These are phyloP conservation scores for Gossypium davidsonii DNA, from an alignment of 441 rosid genomes.

Conservation along the genomic window DNA sequence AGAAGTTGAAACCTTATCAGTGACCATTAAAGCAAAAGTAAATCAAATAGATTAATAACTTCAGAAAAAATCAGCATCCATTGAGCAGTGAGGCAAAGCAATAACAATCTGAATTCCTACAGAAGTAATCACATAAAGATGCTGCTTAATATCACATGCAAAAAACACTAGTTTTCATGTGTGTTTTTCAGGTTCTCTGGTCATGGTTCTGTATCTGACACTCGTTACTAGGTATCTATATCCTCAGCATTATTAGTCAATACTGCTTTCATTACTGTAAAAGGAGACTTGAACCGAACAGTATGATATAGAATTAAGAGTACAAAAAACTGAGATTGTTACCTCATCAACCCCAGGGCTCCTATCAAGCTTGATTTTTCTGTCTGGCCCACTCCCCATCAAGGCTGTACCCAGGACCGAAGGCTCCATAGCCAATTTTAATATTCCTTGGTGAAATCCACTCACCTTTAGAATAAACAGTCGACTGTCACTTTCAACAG, in stretches of 20 bases:
- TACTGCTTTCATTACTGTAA: background rate
- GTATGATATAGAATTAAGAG: background rate
- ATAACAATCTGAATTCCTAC: background rate
- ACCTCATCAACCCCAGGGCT: slow-evolving; percentile 94
- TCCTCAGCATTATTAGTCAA: background rate
- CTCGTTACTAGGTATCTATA: background rate
- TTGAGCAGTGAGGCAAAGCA: background rate
- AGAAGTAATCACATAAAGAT: background rate
- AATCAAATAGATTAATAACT: background rate
- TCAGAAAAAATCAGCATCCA: slow-evolving; percentile 6
- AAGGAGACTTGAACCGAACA: background rate
- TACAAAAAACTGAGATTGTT: slow-evolving; percentile 3
- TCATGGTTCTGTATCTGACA: background rate
- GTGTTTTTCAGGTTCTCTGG: background rate
- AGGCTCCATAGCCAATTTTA: slow-evolving; percentile 97
- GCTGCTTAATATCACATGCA: background rate
- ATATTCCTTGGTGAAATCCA: slow-evolving; percentile 87
- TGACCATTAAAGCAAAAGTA: background rate
- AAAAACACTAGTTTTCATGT: background rate
- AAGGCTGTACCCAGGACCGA: slow-evolving; percentile 77
- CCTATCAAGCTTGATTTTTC: slow-evolving; percentile 82
- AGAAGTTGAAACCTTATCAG: slow-evolving; percentile 6
- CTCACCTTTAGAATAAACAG: slow-evolving; percentile 42
- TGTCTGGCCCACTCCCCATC: slow-evolving; percentile 90
- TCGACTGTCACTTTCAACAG: slow-evolving; percentile 9